phyloP scores from a whole-genome alignment of 169 alveolate species.

The Condylostoma magnum region DNA sequence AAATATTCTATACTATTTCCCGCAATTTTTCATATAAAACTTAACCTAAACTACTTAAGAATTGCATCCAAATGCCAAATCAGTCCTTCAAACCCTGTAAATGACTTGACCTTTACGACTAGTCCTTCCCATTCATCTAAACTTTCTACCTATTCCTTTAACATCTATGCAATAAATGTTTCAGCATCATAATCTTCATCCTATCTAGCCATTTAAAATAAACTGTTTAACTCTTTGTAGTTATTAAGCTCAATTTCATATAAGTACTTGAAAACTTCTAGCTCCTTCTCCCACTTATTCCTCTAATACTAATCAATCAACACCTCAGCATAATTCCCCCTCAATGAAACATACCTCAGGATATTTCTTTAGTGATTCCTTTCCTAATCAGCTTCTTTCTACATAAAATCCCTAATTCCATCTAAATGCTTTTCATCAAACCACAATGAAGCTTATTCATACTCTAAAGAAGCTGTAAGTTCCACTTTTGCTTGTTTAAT shows the following conservation, averaged over 20 bases:
- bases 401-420: not conserved
- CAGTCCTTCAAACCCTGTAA: slow-evolving; percentile 1
- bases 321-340: not conserved
- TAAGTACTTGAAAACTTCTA: slow-evolving; percentile 3
- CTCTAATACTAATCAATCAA: not conserved
- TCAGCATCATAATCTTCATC: slow-evolving; percentile 5
- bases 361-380: not conserved
- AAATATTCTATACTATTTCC: too few relatives aligned
- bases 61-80: slow-evolving; percentile 29
- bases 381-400: slow-evolving; percentile 22
- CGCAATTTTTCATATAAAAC: too few relatives aligned
- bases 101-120: not conserved
- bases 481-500: slow-evolving; percentile 4
- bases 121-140: slow-evolving; percentile 29
- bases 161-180: not conserved
- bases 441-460: slow-evolving; percentile 17
- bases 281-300: not conserved
- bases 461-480: not conserved
- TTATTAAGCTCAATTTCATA: slow-evolving; percentile 1
- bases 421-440: slow-evolving; percentile 15
- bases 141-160: not conserved
- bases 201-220: not conserved
- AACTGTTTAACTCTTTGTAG: not conserved
- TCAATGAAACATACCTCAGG: not conserved
- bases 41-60: too few relatives aligned